A percentile compares a stretch with the other conserved stretches of the same genome.
Evolutionary conservation across 805 yeast species (phyloP).

Genomic region (Candida maesae): DNA sequence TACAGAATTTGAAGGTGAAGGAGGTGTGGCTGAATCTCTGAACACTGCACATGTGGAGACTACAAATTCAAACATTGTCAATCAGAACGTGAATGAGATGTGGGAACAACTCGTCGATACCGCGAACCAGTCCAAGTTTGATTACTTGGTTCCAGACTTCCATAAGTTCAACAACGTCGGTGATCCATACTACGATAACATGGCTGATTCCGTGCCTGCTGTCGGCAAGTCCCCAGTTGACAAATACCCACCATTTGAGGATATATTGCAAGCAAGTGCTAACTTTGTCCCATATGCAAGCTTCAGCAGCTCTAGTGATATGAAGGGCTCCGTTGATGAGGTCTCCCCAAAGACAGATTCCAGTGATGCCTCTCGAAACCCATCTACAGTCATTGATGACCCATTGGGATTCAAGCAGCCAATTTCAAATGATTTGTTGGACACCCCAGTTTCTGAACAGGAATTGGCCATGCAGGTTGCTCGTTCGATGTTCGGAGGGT

Average conservation of each 20-base stretch:
- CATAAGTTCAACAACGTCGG: slow-evolving; percentile 16
- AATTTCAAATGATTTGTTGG: not conserved
- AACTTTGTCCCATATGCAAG: slow-evolving; percentile 5
- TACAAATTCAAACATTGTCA: not conserved
- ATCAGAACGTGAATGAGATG: slow-evolving; percentile 6
- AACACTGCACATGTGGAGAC: not conserved
- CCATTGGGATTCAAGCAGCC: not conserved
- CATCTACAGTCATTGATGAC: not conserved
- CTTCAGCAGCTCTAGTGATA: slow-evolving; percentile 2
- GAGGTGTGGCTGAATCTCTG: slow-evolving; percentile 1
- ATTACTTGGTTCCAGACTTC: slow-evolving; percentile 27
- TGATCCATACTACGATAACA: slow-evolving; percentile 25
- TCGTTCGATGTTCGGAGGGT: slow-evolving; percentile 26
- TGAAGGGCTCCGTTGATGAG: slow-evolving; percentile 14
- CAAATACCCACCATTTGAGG: not conserved
- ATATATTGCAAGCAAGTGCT: not conserved
- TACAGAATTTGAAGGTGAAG: not conserved
- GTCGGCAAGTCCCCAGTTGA: slow-evolving; percentile 2
- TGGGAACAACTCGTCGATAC: slow-evolving; percentile 27
- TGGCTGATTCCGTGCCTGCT: not conserved
- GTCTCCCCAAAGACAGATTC: slow-evolving; percentile 20
- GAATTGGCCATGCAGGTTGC: slow-evolving; percentile 27
- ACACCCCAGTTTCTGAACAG: slow-evolving; percentile 11
- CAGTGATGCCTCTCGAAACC: slow-evolving; percentile 4
- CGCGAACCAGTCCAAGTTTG: slow-evolving; percentile 25